Percentiles rank a stretch among this genome's conserved stretches.
Conservation (phyloP, 352 stramenopile genomes). For the Hyaloperonospora brassicae region DNA sequence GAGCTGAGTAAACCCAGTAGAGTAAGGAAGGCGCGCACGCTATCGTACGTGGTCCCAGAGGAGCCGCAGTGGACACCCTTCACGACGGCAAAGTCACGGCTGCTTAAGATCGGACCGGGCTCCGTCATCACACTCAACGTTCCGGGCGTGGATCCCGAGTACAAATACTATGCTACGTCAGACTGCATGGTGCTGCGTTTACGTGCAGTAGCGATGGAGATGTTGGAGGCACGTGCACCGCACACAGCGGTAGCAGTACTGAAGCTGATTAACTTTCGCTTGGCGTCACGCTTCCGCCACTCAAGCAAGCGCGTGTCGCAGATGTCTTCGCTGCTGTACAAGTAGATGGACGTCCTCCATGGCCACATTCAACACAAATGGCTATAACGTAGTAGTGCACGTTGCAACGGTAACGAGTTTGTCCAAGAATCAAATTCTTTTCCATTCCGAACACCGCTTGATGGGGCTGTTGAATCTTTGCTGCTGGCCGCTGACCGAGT, state of each 20-base stretch:
- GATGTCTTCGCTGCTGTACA: conserved; percentile 72
- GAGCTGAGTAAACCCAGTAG: conserved; percentile 4
- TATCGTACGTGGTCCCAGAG: conserved; percentile 38
- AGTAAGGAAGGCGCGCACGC: conserved; percentile 19
- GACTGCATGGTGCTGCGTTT: conserved; percentile 62
- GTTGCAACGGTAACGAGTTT: conserved; percentile 8
- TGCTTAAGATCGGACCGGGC: conserved; percentile 69
- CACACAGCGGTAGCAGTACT: conserved; percentile 70
- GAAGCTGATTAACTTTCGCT: conserved; percentile 55
- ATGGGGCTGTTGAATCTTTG: conserved; percentile 12
- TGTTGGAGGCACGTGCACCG: conserved; percentile 42
- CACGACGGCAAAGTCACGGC: conserved; percentile 44
- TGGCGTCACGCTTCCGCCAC: conserved; percentile 54
- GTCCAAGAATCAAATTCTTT: no score
- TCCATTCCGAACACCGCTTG: background rate
- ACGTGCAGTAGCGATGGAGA: conserved; percentile 46
- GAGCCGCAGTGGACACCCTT: conserved; percentile 60
- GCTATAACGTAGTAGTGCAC: conserved; percentile 1
- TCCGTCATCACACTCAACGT: conserved; percentile 64
- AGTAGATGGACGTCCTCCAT: conserved; percentile 26
- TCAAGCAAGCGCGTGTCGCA: conserved; percentile 72
- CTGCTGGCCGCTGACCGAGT: conserved; percentile 26
- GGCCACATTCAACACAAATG: conserved; percentile 5
- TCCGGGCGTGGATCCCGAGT: conserved; percentile 29
- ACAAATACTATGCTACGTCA: conserved; percentile 56